A percentile compares a stretch with the other conserved stretches of the same genome.
Evolutionary conservation across 2,329 filamentous ascomycete genomes (phyloP).

Genomic region (Byssochlamys sp.): DNA sequence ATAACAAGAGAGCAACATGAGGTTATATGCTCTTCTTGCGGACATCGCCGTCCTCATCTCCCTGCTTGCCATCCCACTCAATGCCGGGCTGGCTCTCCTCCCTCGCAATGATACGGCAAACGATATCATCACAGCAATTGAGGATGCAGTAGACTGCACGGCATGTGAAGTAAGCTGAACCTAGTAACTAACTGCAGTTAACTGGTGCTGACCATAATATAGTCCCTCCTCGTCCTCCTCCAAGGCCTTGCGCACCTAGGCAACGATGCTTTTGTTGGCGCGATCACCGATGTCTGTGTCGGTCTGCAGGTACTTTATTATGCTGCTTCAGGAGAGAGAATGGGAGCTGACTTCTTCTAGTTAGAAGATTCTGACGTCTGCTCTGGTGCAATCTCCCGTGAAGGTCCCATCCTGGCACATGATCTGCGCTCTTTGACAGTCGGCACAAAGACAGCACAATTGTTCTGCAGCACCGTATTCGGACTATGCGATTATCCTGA

Average conservation of each 20-base stretch:
- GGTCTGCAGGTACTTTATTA: conserved; percentile 21
- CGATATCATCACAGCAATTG: neutral
- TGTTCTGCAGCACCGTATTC: conserved; percentile 46
- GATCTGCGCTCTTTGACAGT: conserved; percentile 40
- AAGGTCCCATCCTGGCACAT: conserved; percentile 46
- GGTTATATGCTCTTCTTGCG: neutral
- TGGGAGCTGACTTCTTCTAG: conserved; percentile 15
- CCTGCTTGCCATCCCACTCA: neutral
- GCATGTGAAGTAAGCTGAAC: neutral
- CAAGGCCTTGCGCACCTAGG: conserved; percentile 38
- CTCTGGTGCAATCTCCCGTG: conserved; percentile 41
- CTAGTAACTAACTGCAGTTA: neutral
- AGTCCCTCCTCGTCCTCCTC: conserved; percentile 31
- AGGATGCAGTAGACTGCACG: neutral
- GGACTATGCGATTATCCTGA: conserved; percentile 45
- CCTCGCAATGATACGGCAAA: neutral
- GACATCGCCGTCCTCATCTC: neutral
- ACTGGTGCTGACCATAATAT: neutral
- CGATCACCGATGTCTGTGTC: conserved; percentile 29
- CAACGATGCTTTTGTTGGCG: conserved; percentile 32
- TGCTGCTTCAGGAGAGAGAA: neutral
- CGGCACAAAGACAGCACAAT: conserved; percentile 41
- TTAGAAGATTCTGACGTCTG: conserved; percentile 49
- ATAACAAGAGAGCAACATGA: neutral
- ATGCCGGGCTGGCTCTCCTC: neutral